Percentiles rank a stretch among this genome's conserved stretches.
These are phyloP conservation scores for Penicillium sp. DNA, from an alignment of 2,329 filamentous ascomycete species.

Conservation along the genomic window DNA sequence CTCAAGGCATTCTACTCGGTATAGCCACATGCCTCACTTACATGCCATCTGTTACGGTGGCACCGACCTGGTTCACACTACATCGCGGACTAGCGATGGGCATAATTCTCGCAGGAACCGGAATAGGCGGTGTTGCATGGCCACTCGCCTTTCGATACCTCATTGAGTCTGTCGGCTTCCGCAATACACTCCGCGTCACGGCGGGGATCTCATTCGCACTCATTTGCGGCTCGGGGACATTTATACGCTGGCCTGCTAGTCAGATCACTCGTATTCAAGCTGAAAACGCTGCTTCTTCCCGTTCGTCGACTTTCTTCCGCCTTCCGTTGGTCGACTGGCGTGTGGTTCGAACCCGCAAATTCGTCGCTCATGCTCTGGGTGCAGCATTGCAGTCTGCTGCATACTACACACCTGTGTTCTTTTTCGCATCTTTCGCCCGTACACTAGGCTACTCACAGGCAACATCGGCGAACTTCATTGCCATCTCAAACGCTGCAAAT, in stretches of 20 bases:
- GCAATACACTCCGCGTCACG: conserved; percentile 36
- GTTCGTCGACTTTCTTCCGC: conserved; percentile 14
- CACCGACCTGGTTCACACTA: conserved; percentile 37
- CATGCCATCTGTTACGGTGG: conserved; percentile 36
- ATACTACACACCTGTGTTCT: conserved; percentile 40
- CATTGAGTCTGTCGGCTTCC: conserved; percentile 33
- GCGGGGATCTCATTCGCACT: conserved; percentile 31
- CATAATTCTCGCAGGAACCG: conserved; percentile 37
- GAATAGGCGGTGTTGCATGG: conserved; percentile 38
- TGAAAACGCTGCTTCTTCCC: conserved; percentile 14
- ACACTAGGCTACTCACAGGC: conserved; percentile 36
- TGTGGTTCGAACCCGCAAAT: conserved; percentile 32
- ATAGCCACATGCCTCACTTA: conserved; percentile 37
- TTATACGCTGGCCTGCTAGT: conserved; percentile 27
- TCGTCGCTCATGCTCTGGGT: conserved; percentile 35
- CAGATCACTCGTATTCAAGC: conserved; percentile 15
- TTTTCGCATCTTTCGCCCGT: conserved; percentile 38
- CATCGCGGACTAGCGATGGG: conserved; percentile 39
- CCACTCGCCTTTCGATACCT: conserved; percentile 31
- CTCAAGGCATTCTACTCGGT: conserved; percentile 38
- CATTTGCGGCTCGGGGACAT: conserved; percentile 20
- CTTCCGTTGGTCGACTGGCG: conserved; percentile 35
- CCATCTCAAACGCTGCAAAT: conserved; percentile 41
- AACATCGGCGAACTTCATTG: conserved; percentile 39
- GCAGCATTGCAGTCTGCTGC: conserved; percentile 38